Evolutionary conservation across 2,329 filamentous ascomycete species (phyloP), one percentile per base, ranked within the genome.

Genomic region (Aspergillus fischeri): DNA sequence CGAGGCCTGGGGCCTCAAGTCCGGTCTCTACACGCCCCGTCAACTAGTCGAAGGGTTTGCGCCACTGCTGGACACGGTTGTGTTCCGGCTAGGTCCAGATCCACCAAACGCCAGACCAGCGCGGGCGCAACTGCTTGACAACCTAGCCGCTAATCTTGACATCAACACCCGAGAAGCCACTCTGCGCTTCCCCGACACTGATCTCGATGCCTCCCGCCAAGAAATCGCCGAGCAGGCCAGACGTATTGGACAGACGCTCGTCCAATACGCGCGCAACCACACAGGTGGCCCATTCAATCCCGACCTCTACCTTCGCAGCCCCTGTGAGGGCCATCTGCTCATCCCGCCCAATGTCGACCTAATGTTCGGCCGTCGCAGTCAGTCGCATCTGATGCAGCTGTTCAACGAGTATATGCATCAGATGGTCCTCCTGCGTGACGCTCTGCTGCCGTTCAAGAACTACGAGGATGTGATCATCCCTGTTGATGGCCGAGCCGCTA

Each of bases 341-440:
- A 58, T 55, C 27, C 60, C 57, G 14, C 17, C 25, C 24, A 66
- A 65, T 28, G 60, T 63, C 0, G 57, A 62, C 27, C 52, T 66
- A 0, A 62, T 66, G 62, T 66, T 65, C 32, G 59, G 63, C 3
- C 52, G 52, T 9, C 60, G 62, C 29, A 59, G 58, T n/a, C 51
- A 60, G 28, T 57, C 64, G 0, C 63, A 63, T 42, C 58, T 65
- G 7, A 65, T 66, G 64, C 64, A 66, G 44, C 55, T 66, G 6
- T 62, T 62, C 45, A 65, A 64, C 38, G 64, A 66, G 32, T 65
- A 66, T 24, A 63, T 66, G 60, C 64, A 65, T 32, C 63, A 66
- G 29, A 66, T 66, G 64, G 59, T 65, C 1, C 51, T 66, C 2
- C 57, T 66, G 0, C 63, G 64, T 1, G 64, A 66, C 41, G 55